Percentiles rank a stretch among this genome's conserved stretches.
Conservation (phyloP, 139 green algal species). For the Chlorella sp. region DNA sequence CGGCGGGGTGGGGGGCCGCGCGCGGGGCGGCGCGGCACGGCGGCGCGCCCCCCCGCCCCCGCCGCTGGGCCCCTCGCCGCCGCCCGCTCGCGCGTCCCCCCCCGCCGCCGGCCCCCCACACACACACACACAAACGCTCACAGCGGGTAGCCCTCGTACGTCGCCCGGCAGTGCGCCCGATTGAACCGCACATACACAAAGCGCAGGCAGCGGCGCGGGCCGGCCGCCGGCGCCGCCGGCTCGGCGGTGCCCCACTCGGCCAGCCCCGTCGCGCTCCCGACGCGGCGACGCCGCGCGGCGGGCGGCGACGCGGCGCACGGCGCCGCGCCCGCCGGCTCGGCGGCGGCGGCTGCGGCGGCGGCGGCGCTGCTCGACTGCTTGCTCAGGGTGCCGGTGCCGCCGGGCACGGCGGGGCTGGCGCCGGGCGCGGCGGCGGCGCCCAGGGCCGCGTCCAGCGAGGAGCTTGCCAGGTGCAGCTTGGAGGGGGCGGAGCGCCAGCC, state of each 20-base stretch:
- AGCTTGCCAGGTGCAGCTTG: slow-evolving; percentile 16
- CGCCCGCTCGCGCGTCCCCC: too few species aligned
- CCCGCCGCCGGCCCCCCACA: neutral
- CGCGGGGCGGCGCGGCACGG: neutral
- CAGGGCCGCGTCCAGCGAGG: neutral
- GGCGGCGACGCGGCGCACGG: neutral
- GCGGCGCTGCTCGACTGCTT: neutral
- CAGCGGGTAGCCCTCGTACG: slow-evolving; percentile 65
- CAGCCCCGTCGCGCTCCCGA: too few species aligned
- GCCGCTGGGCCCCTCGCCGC: too few species aligned
- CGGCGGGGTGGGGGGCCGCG: neutral
- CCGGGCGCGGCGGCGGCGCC: too few species aligned
- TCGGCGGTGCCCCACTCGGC: too few species aligned
- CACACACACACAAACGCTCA: neutral
- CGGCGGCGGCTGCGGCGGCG: neutral
- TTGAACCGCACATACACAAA: slow-evolving; percentile 84
- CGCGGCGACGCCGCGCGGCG: neutral
- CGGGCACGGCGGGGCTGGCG: too few species aligned
- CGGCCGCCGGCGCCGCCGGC: too few species aligned
- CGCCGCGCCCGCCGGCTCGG: neutral
- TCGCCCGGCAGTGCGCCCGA: slow-evolving; percentile 65
- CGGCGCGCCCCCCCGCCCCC: too few species aligned
- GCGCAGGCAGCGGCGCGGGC: too few species aligned
- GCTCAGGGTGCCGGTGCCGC: too few species aligned
- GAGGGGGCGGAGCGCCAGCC: slow-evolving; percentile 15